These are phyloP conservation scores for Penicillium goetzii DNA, from an alignment of 495 filamentous ascomycete species.

Conservation along the genomic window DNA sequence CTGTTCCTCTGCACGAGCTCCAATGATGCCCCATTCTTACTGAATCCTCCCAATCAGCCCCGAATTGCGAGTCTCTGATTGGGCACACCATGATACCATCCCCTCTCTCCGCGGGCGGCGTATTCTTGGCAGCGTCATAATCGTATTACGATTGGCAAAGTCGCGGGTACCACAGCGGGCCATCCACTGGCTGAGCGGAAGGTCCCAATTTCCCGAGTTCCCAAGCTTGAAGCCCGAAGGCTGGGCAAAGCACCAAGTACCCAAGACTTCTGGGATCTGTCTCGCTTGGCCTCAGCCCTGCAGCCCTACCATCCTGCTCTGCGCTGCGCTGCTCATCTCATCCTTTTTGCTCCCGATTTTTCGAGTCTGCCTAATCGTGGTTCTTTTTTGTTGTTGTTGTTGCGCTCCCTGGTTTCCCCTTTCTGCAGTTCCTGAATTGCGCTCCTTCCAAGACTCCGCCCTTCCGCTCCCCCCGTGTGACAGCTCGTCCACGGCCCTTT, in stretches of 20 bases:
- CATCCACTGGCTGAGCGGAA: neutral
- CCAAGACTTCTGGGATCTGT: slow-evolving; percentile 14
- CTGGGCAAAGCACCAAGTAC: slow-evolving; percentile 6
- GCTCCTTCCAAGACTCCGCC: neutral
- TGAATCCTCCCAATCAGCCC: no score
- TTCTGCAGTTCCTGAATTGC: neutral
- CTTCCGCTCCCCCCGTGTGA: slow-evolving; percentile 20
- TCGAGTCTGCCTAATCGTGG: slow-evolving; percentile 14
- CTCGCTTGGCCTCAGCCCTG: slow-evolving; percentile 34
- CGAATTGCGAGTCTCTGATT: neutral
- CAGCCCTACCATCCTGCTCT: slow-evolving; percentile 26
- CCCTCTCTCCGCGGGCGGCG: slow-evolving; percentile 6
- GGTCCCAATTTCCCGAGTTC: neutral
- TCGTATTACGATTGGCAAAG: slow-evolving; percentile 2
- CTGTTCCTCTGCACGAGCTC: slow-evolving; percentile 11
- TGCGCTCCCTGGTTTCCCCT: neutral
- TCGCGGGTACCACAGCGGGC: slow-evolving; percentile 13
- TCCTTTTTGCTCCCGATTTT: neutral
- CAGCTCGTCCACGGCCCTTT: slow-evolving; percentile 15
- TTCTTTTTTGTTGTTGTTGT: neutral
- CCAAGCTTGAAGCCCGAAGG: neutral
- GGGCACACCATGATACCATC: neutral
- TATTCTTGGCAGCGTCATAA: slow-evolving; percentile 34
- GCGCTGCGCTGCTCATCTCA: neutral
- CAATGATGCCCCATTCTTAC: neutral